Base-by-base conservation (phyloP, 2,329 filamentous ascomycete genomes). In the Thielaviopsis musarum region DNA sequence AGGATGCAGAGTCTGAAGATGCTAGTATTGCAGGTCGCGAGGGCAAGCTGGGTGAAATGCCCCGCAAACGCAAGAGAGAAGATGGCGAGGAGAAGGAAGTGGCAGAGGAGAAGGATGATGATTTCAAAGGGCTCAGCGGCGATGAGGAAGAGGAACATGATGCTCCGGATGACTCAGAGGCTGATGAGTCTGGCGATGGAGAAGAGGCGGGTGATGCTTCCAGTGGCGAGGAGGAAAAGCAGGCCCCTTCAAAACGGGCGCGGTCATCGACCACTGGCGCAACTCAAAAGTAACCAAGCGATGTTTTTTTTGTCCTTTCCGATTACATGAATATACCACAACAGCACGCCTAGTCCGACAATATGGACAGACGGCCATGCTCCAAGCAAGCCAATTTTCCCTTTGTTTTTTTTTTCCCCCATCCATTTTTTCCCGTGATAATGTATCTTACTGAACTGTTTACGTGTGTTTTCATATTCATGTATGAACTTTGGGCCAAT, bases 1-100 rank as follows among this genome's bases (percentile, higher is more conserved):
- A 91, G 1, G 72, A 77, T 15, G 17, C 30, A 9, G 54, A 60
- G 21, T 26, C 53, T n/a, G 49, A 38, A 17, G 75, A 73, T 15
- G 73, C 74, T 2, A 73, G 71, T 45, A 72, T 84, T n/a, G 81
- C 84, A 63, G 87, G 88, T 5, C 81, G 90, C 54, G 80, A 87
- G 62, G 90, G 90, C 13, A 80, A 82, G 65, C 75, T 95, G 0
- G 91, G 91, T 19, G 89, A 96, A 71, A 95, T 95, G 84, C 82
- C 81, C 51, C 85, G 83, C 72, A 88, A 94, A 73, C 86, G 91
- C 66, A 84, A 84, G 65, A 73, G 75, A 17, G 80, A 82, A 19
- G 80, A 82, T 24, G 69, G 69, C 5, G 74, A 74, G 19, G 70
- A 73, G 3, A 70, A 71, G 38, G 74, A 70, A 56, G 69, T 69